Percentiles rank a stretch among this genome's conserved stretches.
These are phyloP conservation scores for Fusarium musae DNA, from an alignment of 2,329 filamentous ascomycete species.

Conservation along the genomic window DNA sequence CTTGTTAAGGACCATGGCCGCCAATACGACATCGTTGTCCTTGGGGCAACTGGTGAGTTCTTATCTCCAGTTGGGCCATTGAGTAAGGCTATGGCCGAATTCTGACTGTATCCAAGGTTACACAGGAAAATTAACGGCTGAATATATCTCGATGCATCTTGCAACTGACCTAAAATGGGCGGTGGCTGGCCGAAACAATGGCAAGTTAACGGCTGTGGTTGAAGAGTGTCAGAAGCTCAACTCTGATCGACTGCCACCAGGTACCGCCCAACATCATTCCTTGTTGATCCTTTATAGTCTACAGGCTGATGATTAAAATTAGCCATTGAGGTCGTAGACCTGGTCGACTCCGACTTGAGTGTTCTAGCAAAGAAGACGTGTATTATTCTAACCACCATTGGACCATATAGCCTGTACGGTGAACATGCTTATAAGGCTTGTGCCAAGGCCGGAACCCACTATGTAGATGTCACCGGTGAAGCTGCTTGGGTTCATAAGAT, in stretches of 20 bases:
- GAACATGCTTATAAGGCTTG: slow-evolving; percentile 70
- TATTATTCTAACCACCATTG: slow-evolving; percentile 68
- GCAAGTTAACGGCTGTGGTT: slow-evolving; percentile 77
- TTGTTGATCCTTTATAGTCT: not conserved
- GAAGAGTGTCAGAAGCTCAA: slow-evolving; percentile 74
- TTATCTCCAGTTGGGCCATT: not conserved
- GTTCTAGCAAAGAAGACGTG: slow-evolving; percentile 66
- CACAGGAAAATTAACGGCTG: slow-evolving; percentile 80
- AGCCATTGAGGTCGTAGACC: slow-evolving; percentile 64
- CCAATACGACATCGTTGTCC: slow-evolving; percentile 67
- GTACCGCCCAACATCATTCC: slow-evolving; percentile 55
- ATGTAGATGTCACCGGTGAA: slow-evolving; percentile 72
- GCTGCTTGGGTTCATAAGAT: slow-evolving; percentile 67
- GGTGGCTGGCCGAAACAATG: slow-evolving; percentile 81
- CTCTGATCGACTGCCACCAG: slow-evolving; percentile 75
- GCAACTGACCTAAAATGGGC: slow-evolving; percentile 89
- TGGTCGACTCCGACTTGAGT: slow-evolving; percentile 58
- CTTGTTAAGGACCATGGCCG: slow-evolving; percentile 60
- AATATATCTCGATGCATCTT: slow-evolving; percentile 76
- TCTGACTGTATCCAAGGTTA: slow-evolving; percentile 67
- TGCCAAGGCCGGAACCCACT: slow-evolving; percentile 71
- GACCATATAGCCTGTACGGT: slow-evolving; percentile 67
- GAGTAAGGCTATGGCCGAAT: not conserved
- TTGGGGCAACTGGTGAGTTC: slow-evolving; percentile 65
- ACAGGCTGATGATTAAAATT: not conserved